phyloP scores from a whole-genome alignment of 2,329 filamentous ascomycete species.

The Grosmannia huntii region DNA sequence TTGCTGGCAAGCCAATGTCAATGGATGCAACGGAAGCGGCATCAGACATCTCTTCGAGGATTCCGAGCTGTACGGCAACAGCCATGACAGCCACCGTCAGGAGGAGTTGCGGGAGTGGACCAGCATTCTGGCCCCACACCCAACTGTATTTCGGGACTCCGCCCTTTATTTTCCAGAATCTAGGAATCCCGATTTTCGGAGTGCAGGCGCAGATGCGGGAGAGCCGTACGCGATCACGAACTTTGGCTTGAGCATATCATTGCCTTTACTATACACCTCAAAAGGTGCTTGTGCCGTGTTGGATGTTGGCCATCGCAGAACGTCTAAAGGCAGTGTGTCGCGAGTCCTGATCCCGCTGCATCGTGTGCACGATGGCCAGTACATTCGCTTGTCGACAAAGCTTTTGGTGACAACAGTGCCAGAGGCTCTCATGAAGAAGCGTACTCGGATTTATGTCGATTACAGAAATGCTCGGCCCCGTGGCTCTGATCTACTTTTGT shows the following conservation, averaged over 20 bases:
- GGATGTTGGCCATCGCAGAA: conserved; percentile 4
- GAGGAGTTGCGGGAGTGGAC: conserved; percentile 6
- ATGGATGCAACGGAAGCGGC: background rate
- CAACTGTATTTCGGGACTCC: conserved; percentile 6
- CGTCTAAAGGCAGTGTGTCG: background rate
- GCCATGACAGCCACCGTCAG: background rate
- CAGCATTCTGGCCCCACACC: conserved; percentile 10
- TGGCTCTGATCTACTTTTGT: background rate
- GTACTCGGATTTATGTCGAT: conserved; percentile 7
- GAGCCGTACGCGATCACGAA: conserved; percentile 9
- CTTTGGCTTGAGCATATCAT: conserved; percentile 8
- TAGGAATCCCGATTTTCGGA: background rate
- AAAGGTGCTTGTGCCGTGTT: conserved; percentile 8
- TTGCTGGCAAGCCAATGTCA: conserved; percentile 12
- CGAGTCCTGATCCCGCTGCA: conserved; percentile 5
- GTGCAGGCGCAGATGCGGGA: background rate
- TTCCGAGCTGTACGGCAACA: background rate
- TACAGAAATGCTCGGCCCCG: conserved; percentile 3
- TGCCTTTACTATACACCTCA: conserved; percentile 8
- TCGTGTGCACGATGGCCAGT: conserved; percentile 2
- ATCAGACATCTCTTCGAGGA: background rate
- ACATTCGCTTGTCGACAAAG: conserved; percentile 6
- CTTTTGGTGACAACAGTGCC: conserved; percentile 5
- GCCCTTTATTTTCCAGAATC: conserved; percentile 2
- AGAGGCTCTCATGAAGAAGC: background rate